Conservation (phyloP, 768 basidiomycete species). For the Leccinum rimulosum region DNA sequence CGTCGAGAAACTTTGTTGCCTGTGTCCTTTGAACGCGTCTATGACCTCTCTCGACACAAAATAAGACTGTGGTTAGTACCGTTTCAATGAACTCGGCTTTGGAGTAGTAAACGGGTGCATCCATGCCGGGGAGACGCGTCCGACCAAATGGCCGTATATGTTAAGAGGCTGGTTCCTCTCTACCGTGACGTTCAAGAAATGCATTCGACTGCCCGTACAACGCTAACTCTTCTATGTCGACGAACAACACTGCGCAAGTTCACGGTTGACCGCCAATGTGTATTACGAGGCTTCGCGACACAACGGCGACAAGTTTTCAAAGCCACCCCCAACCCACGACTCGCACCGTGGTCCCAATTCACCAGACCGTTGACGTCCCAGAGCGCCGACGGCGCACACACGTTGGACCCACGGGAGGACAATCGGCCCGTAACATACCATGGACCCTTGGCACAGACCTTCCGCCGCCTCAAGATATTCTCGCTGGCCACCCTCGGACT, state of each 20-base stretch:
- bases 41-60: background rate
- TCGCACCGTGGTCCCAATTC: slow-evolving; percentile 4
- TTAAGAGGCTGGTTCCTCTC: background rate
- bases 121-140: slow-evolving; percentile 44
- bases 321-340: background rate
- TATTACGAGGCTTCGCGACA: background rate
- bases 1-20: slow-evolving; percentile 94
- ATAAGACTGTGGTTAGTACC: slow-evolving; percentile 36
- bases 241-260: slow-evolving; percentile 8
- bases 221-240: slow-evolving; percentile 15
- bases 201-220: slow-evolving; percentile 4
- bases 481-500: slow-evolving; percentile 75
- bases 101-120: slow-evolving; percentile 74
- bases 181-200: background rate
- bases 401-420: slow-evolving; percentile 5
- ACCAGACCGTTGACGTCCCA: slow-evolving; percentile 2
- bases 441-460: slow-evolving; percentile 68
- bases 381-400: background rate
- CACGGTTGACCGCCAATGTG: background rate
- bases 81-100: slow-evolving; percentile 89
- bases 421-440: slow-evolving; percentile 44
- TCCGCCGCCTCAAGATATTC: slow-evolving; percentile 78
- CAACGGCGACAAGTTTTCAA: background rate
- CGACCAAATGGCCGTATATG: background rate
- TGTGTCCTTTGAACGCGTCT: slow-evolving; percentile 61